These are phyloP conservation scores for Myriosclerotinia scirpicola DNA, from an alignment of 2,329 filamentous ascomycete species.

Conservation along the genomic window DNA sequence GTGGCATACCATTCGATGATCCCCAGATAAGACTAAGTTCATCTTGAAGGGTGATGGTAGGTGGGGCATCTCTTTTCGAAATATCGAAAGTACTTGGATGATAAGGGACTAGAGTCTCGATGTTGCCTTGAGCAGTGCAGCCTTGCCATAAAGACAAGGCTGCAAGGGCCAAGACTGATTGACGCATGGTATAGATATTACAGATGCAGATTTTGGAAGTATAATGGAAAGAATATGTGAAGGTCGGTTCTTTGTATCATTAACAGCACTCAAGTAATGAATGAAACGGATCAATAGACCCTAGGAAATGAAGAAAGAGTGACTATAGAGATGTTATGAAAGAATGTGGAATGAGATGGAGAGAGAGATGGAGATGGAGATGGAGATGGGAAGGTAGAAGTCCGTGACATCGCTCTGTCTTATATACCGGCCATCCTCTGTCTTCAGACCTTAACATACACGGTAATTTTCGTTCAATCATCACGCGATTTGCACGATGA, in stretches of 20 bases:
- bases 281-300: slow-evolving; percentile 22
- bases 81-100: slow-evolving; percentile 12
- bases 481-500: slow-evolving; percentile 1
- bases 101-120: slow-evolving; percentile 20
- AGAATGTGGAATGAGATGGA: slow-evolving; percentile 22
- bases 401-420: slow-evolving; percentile 8
- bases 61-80: slow-evolving; percentile 19
- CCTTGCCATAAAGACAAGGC: slow-evolving; percentile 23
- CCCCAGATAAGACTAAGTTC: slow-evolving; percentile 21
- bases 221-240: neutral
- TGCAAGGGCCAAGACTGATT: slow-evolving; percentile 15
- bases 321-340: slow-evolving; percentile 15
- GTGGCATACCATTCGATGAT: slow-evolving; percentile 17
- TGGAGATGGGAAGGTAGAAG: slow-evolving; percentile 1
- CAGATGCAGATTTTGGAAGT: neutral
- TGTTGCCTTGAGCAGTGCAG: slow-evolving; percentile 5
- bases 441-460: neutral
- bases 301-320: slow-evolving; percentile 16
- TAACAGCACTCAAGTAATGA: slow-evolving; percentile 14
- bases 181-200: slow-evolving; percentile 18
- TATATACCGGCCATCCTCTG: slow-evolving; percentile 12
- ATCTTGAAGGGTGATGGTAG: slow-evolving; percentile 19
- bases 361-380: slow-evolving; percentile 20
- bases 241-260: slow-evolving; percentile 7
- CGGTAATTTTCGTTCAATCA: neutral